phyloP scores from a whole-genome alignment of 352 stramenopile species.

The Globisporangium ultimum region DNA sequence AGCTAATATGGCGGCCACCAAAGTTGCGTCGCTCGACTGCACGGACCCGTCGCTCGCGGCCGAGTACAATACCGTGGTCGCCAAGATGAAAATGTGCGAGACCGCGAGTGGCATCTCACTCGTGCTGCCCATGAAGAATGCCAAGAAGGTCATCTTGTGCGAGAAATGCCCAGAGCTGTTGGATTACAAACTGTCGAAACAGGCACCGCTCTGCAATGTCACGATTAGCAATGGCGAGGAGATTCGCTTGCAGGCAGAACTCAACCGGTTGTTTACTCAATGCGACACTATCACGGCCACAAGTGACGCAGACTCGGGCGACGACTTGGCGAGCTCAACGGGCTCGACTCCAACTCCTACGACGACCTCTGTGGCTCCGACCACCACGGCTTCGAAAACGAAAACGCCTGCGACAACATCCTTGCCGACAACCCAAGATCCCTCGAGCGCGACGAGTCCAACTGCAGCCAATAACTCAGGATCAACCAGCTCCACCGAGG shows the following conservation, averaged over 20 bases:
- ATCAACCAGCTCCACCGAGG: no score
- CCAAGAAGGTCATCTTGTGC: slow-evolving; percentile 4
- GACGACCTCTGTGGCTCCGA: no score
- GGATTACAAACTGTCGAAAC: background rate
- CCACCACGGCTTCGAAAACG: no score
- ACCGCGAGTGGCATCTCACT: slow-evolving; percentile 2
- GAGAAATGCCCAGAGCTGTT: background rate
- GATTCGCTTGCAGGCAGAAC: background rate
- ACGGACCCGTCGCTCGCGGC: background rate
- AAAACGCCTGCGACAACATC: no score
- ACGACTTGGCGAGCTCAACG: no score
- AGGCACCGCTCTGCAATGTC: background rate
- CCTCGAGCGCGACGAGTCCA: no score
- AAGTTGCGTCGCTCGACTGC: background rate
- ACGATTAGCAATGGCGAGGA: background rate
- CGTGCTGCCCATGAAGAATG: background rate
- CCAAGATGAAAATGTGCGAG: slow-evolving; percentile 1
- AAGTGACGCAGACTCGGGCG: no score
- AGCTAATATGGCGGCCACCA: no score
- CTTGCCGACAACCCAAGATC: no score
- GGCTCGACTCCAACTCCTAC: no score
- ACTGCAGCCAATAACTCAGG: no score
- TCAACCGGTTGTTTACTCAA: background rate
- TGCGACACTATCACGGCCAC: no score
- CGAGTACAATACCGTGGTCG: background rate